Percentiles rank a stretch among this genome's conserved stretches.
These are phyloP conservation scores for Dunaliella primolecta DNA, from an alignment of 139 green algal genomes.

Conservation along the genomic window DNA sequence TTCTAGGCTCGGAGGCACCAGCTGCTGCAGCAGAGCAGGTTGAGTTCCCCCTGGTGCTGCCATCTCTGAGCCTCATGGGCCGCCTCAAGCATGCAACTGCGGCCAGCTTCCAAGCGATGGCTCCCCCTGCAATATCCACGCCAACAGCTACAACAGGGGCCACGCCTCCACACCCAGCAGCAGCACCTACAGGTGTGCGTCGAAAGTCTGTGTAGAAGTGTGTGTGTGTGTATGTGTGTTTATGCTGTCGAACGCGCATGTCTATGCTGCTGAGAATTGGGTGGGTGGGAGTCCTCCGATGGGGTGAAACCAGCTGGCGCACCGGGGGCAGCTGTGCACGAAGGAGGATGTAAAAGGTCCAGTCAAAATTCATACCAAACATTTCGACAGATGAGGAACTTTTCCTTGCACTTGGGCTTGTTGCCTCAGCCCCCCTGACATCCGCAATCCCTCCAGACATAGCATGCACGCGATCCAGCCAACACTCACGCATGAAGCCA, in stretches of 20 bases:
- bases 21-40: background rate
- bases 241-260: too few relatives aligned
- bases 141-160: too few relatives aligned
- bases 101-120: background rate
- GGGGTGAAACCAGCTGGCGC: background rate
- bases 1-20: background rate
- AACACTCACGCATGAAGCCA: background rate
- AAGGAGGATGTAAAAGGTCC: too few relatives aligned
- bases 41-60: background rate
- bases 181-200: background rate
- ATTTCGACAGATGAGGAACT: too few relatives aligned
- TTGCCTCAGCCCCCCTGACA: too few relatives aligned
- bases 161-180: background rate
- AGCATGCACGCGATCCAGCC: too few relatives aligned
- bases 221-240: background rate
- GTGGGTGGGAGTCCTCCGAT: background rate
- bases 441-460: too few relatives aligned
- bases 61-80: background rate
- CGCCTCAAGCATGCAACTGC: background rate
- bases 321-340: too few relatives aligned
- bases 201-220: background rate
- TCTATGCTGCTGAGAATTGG: too few relatives aligned
- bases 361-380: too few relatives aligned
- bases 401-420: too few relatives aligned
- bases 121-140: background rate